A percentile compares a stretch with the other conserved stretches of the same genome.
Evolutionary conservation across 75 land plant species (phyloP).

Genomic region (Sequoiadendron giganteum): DNA sequence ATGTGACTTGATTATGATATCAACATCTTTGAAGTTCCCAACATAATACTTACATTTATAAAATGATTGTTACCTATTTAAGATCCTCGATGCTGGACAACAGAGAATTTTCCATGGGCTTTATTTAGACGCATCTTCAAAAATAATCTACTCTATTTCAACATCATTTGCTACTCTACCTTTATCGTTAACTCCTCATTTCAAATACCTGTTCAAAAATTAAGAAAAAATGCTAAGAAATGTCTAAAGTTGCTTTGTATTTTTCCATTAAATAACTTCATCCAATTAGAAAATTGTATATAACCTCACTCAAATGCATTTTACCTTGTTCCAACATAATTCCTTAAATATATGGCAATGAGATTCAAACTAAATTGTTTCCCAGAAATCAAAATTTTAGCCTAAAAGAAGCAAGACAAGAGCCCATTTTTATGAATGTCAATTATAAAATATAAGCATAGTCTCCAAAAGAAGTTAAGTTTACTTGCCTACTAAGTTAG

Average conservation of each 20-base stretch:
- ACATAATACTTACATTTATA: too few species aligned
- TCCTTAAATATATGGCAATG: constrained; percentile 80
- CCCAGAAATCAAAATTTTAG: constrained; percentile 39
- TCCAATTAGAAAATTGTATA: too few species aligned
- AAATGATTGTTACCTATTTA: too few species aligned
- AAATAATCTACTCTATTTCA: too few species aligned
- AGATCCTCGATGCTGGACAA: constrained; percentile 84
- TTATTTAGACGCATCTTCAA: constrained; percentile 49
- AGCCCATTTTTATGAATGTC: neutral
- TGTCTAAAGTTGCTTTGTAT: neutral
- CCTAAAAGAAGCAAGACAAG: constrained; percentile 30
- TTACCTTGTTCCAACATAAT: too few species aligned
- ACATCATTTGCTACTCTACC: constrained; percentile 94
- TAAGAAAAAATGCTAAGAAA: neutral
- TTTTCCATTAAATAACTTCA: too few species aligned
- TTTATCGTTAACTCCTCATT: constrained; percentile 76
- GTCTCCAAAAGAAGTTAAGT: too few species aligned
- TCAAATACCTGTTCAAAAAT: constrained; percentile 53
- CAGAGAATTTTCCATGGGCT: constrained; percentile 51
- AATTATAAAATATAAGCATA: too few species aligned
- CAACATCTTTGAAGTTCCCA: too few species aligned
- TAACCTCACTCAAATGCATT: too few species aligned
- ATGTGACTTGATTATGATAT: too few species aligned
- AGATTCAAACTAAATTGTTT: constrained; percentile 58
- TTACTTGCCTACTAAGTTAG: too few species aligned